These are phyloP conservation scores for Davidsoniella eucalypti DNA, from an alignment of 2,329 filamentous ascomycete genomes.

Conservation along the genomic window DNA sequence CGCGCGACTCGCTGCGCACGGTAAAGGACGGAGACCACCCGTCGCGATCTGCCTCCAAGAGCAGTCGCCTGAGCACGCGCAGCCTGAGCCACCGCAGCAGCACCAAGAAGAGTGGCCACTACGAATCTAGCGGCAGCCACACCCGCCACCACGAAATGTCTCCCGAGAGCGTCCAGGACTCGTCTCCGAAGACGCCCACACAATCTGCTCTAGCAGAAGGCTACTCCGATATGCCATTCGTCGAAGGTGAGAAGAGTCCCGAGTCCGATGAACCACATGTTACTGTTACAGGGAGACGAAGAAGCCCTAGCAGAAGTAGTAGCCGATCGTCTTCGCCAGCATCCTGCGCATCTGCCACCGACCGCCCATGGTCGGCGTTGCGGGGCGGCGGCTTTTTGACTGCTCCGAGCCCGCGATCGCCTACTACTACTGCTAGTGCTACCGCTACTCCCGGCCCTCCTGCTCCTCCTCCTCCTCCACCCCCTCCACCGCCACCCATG, in stretches of 20 bases:
- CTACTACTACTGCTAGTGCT: slow-evolving; percentile 15
- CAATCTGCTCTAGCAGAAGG: slow-evolving; percentile 29
- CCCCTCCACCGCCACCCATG: slow-evolving; percentile 55
- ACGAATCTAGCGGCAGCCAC: slow-evolving; percentile 27
- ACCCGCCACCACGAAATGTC: slow-evolving; percentile 19
- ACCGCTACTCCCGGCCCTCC: slow-evolving; percentile 14
- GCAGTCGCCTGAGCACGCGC: slow-evolving; percentile 16
- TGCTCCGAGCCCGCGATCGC: slow-evolving; percentile 17
- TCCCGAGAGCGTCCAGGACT: slow-evolving; percentile 33
- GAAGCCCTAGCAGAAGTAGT: no score
- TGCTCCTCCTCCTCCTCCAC: slow-evolving; percentile 24
- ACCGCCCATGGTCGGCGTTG: background rate
- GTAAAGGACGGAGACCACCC: slow-evolving; percentile 13
- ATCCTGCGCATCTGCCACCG: background rate
- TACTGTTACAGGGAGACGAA: no score
- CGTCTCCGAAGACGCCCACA: slow-evolving; percentile 45
- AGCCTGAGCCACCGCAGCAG: slow-evolving; percentile 12
- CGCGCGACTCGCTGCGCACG: slow-evolving; percentile 15
- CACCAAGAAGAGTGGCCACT: slow-evolving; percentile 1
- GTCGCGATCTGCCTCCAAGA: slow-evolving; percentile 16
- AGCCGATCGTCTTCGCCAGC: slow-evolving; percentile 5
- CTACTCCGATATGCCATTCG: slow-evolving; percentile 6
- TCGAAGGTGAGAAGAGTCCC: slow-evolving; percentile 13
- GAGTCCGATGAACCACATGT: background rate
- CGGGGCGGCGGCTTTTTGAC: slow-evolving; percentile 16